phyloP scores from a whole-genome alignment of 1,284 basidiomycete genomes.

The Melampsora americana region DNA sequence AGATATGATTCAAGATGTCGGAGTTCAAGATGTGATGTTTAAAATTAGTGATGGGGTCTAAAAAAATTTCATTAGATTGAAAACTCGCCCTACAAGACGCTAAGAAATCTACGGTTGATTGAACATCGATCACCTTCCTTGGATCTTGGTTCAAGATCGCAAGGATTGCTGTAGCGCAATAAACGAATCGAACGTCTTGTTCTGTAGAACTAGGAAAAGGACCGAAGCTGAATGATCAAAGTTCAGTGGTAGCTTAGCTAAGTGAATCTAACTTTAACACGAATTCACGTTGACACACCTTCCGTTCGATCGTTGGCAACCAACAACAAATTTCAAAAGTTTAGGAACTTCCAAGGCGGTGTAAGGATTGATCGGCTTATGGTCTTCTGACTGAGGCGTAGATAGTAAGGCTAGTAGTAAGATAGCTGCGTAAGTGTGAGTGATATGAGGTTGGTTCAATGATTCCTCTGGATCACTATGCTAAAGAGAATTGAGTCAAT shows the following conservation, averaged over 20 bases:
- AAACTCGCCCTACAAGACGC: conserved; percentile 16
- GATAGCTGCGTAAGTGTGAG: conserved; percentile 81
- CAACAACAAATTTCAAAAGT: conserved; percentile 63
- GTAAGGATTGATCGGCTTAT: conserved; percentile 65
- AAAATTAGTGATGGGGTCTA: not conserved
- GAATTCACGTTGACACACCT: conserved; percentile 60
- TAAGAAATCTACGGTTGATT: conserved; percentile 65
- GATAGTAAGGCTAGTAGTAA: conserved; percentile 70
- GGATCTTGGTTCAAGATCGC: conserved; percentile 65
- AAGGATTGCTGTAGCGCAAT: conserved; percentile 80
- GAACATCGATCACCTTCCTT: conserved; percentile 69
- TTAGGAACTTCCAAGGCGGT: conserved; percentile 54
- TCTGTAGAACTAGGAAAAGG: conserved; percentile 67
- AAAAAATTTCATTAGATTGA: not conserved
- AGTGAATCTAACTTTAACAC: not conserved
- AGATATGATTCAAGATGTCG: too few relatives aligned
- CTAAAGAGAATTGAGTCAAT: conserved; percentile 25
- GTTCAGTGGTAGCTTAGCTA: not conserved
- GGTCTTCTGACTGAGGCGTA: conserved; percentile 61
- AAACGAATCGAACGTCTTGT: conserved; percentile 75
- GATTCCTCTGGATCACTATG: conserved; percentile 53
- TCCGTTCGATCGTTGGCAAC: conserved; percentile 74
- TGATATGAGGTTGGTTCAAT: conserved; percentile 66
- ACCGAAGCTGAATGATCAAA: conserved; percentile 63
- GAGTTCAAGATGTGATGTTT: not conserved